Evolutionary conservation across 805 yeast species (phyloP), one percentile per base, ranked within the genome.

Genomic region (Starmerella gropengiesseri): DNA sequence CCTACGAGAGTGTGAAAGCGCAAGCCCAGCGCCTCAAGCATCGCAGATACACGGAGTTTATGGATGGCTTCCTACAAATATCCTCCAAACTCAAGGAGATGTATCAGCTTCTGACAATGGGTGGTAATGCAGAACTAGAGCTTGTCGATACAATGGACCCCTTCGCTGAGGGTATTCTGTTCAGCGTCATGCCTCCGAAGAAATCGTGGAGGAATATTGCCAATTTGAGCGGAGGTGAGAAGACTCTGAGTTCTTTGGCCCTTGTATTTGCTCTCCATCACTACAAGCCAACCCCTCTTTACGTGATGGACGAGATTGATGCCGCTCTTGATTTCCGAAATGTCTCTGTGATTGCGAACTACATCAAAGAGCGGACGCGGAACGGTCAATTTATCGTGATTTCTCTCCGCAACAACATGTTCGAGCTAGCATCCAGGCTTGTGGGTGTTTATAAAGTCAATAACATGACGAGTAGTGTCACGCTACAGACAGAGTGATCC

Each of bases 101-200:
- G 97, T 91, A 91, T 56, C 94, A 87, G 57, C 83, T 91, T 93
- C 91, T 91, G 47, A 91, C 98, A 1, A 86, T 89, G 93, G 98
- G 98, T 21, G 99, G 99, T 26, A 91, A 89, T 65, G 99, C 99
- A 0, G 98, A 91, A 60, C 69, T 91, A 27, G 99, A 91, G 60
- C 70, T 89, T 34, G 96, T 86, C 16, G 98, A 91, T 58, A 81
- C 94, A 47, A 71, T 89, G 58, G 97, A 91, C 62, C 98, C 98
- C n/a, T 91, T 91, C 56, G 77, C 95, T 1, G 98, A 91, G 63
- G 99, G 99, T 25, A 87, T 91, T 29, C 66, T 87, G 31, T 91
- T 91, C 61, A 82, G 95, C 61, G 98, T 91, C 5, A 91, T 91
- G 98, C 99, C 99, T 2, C 99, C 99, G 0, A 89, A 86, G 65